Conservation (phyloP, 345 rosid species). For the Rhizophora apiculata region DNA sequence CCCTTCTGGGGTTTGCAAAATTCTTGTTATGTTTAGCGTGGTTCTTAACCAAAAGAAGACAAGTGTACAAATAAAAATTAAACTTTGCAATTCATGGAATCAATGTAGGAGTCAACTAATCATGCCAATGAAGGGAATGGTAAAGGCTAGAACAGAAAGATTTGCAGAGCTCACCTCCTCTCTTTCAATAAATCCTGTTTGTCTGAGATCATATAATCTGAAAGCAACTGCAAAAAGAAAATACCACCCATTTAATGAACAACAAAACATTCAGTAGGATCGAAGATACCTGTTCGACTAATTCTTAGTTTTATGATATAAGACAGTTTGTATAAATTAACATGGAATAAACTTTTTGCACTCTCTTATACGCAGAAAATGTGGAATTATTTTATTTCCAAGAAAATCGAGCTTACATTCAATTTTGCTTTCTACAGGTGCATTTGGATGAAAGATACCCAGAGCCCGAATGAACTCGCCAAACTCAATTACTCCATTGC, state of each 20-base stretch:
- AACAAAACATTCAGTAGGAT: no score
- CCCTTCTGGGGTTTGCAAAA: no score
- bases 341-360: no score
- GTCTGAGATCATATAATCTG: slow-evolving; percentile 72
- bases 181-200: slow-evolving; percentile 79
- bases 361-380: neutral
- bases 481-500: slow-evolving; percentile 84
- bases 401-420: slow-evolving; percentile 43
- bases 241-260: neutral
- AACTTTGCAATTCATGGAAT: no score
- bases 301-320: no score
- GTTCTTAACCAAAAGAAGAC: no score
- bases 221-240: slow-evolving; percentile 68
- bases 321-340: no score
- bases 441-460: slow-evolving; percentile 77
- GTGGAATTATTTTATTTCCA: neutral
- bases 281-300: no score
- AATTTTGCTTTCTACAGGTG: slow-evolving; percentile 60
- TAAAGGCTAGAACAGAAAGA: neutral
- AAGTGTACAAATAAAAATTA: no score
- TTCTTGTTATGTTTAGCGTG: no score
- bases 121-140: neutral
- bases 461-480: slow-evolving; percentile 90
- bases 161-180: slow-evolving; percentile 64
- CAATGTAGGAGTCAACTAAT: neutral